These are phyloP conservation scores for Dichotomopilus funicola DNA, from an alignment of 2,329 filamentous ascomycete genomes.

Conservation along the genomic window DNA sequence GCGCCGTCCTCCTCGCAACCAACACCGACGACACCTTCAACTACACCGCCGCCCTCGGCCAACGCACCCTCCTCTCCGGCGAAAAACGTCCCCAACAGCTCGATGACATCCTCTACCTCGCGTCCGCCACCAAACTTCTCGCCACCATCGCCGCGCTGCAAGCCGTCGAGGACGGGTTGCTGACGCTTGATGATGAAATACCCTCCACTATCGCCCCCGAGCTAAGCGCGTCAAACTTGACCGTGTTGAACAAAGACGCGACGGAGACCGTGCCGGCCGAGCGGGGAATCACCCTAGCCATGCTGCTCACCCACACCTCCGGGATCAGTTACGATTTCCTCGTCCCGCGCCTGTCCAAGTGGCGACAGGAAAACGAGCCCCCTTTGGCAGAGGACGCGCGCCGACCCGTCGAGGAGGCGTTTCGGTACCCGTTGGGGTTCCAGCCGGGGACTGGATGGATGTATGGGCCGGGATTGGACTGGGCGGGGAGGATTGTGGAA, in stretches of 20 bases:
- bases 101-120: constrained; percentile 33
- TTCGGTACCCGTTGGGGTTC: constrained; percentile 38
- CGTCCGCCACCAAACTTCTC: constrained; percentile 38
- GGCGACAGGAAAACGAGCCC: constrained; percentile 30
- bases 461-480: constrained; percentile 43
- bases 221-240: constrained; percentile 33
- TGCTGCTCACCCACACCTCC: constrained; percentile 43
- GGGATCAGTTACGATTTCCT: constrained; percentile 40
- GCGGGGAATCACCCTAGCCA: constrained; percentile 38
- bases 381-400: constrained; percentile 11
- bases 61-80: constrained; percentile 35
- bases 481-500: constrained; percentile 40
- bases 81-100: constrained; percentile 33
- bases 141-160: constrained; percentile 35
- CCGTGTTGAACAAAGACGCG: constrained; percentile 41
- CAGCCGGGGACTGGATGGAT: constrained; percentile 41
- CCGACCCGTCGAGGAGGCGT: constrained; percentile 37
- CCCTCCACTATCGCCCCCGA: constrained; percentile 41
- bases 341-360: constrained; percentile 34
- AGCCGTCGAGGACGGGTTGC: constrained; percentile 32
- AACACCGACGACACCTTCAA: constrained; percentile 33
- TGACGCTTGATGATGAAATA: constrained; percentile 36
- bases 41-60: constrained; percentile 35
- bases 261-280: constrained; percentile 31
- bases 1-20: constrained; percentile 37